phyloP scores from a whole-genome alignment of 371 early-diverging fungal species.

The Saksenaea oblongispora region DNA sequence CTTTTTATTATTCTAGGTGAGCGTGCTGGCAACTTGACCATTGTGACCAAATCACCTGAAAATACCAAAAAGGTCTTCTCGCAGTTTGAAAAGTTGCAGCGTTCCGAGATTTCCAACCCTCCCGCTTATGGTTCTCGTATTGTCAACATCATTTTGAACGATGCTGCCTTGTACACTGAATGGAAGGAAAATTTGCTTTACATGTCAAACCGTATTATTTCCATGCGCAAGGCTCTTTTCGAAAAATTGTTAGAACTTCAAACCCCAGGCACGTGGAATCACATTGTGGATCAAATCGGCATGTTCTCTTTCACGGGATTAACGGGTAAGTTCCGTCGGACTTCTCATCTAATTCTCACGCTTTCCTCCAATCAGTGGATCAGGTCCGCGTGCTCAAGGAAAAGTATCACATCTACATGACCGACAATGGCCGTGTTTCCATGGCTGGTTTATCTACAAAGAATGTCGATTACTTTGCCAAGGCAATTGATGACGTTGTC shows the following conservation, averaged over 20 bases:
- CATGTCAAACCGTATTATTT: slow-evolving; percentile 90
- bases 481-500: slow-evolving; percentile 75
- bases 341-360: background rate
- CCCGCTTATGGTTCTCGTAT: slow-evolving; percentile 90
- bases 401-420: slow-evolving; percentile 91
- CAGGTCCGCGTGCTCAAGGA: slow-evolving; percentile 80
- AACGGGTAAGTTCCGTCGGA: slow-evolving; percentile 36
- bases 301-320: slow-evolving; percentile 97
- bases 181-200: slow-evolving; percentile 80
- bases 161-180: slow-evolving; percentile 74
- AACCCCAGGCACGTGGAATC: slow-evolving; percentile 95
- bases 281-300: slow-evolving; percentile 93
- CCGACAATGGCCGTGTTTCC: slow-evolving; percentile 92
- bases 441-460: slow-evolving; percentile 89
- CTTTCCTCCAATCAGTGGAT: slow-evolving; percentile 25
- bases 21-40: slow-evolving; percentile 84
- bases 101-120: slow-evolving; percentile 88
- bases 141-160: slow-evolving; percentile 82
- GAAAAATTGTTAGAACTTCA: slow-evolving; percentile 63
- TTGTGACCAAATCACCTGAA: slow-evolving; percentile 62
- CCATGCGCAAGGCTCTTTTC: slow-evolving; percentile 78
- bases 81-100: slow-evolving; percentile 82
- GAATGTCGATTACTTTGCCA: slow-evolving; percentile 88
- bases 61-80: slow-evolving; percentile 63
- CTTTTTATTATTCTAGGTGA: slow-evolving; percentile 60